Evolutionary conservation across 2,329 filamentous ascomycete species (phyloP), one percentile per base, ranked within the genome.

Genomic region (Clonostachys solani): DNA sequence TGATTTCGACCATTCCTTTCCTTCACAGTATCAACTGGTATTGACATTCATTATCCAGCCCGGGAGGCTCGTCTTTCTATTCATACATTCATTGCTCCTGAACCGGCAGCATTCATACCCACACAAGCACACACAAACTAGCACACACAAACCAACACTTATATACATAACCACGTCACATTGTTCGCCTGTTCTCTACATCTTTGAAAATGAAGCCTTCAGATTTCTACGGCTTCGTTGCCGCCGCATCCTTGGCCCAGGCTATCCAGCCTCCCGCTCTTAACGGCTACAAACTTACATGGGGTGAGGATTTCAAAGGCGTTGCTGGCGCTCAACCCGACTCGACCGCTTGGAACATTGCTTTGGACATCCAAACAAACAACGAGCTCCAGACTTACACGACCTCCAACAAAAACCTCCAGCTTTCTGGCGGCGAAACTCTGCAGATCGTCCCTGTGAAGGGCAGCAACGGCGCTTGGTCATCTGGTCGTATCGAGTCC

Each of bases 401-500:
- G 36, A 56, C 60, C 5, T 70, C 66, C 43, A 63, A 61, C 47
- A 52, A 58, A 49, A 77, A 79, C 60, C 61, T 76, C 16, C 76
- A 80, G 56, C 65, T 75, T 42, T 74, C 71, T 8, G 75, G 75
- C 12, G 75, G 72, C 38, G 52, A 63, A n/a, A 78, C 75, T 0
- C 60, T 80, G 12, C 75, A 79, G 58, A 64, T 80, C 46, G 68
- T 78, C 1, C 76, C 76, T 12, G 69, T 67, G 55, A 60, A 61
- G 46, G 60, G 68, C 38, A 45, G 58, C 43, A 54, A 58, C 12
- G 65, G 67, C 6, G 52, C 62, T 15, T 78, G 75, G 75, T 77
- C 74, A 0, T 77, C 74, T 7, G 74, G 69, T 12, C 70, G 75
- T 19, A 59, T 78, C 55, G 75, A 78, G 62, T 69, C 67, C 50